phyloP scores from a whole-genome alignment of 257 asterid genomes.

The Przewalskia tangutica region DNA sequence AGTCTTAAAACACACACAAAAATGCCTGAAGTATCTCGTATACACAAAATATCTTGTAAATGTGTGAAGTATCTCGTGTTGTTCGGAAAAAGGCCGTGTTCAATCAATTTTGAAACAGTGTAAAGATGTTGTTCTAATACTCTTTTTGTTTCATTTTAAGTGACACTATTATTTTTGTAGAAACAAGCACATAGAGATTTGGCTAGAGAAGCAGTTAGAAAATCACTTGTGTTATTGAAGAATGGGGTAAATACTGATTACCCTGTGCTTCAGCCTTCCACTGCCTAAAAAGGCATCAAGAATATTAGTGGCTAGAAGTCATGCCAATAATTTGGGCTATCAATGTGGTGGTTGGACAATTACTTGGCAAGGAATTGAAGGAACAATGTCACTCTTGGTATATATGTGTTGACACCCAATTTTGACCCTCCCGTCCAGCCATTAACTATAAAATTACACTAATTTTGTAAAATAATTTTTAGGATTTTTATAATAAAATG shows the following conservation, averaged over 20 bases:
- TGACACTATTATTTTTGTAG: not conserved
- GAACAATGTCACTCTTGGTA: conserved; percentile 35
- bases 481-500: no score
- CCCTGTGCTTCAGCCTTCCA: conserved; percentile 42
- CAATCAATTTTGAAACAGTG: no score
- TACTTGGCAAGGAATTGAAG: conserved; percentile 40
- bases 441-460: no score
- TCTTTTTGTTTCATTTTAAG: not conserved
- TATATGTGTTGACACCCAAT: no score
- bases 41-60: not conserved
- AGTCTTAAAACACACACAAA: not conserved
- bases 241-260: conserved; percentile 22
- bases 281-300: conserved; percentile 32
- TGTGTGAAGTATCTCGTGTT: not conserved
- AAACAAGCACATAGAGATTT: conserved; percentile 31
- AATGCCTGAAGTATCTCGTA: not conserved
- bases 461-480: no score
- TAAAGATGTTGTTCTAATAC: not conserved
- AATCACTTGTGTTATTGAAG: conserved; percentile 44
- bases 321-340: conserved; percentile 39
- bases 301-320: conserved; percentile 42
- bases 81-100: not conserved
- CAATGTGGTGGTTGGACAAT: conserved; percentile 60
- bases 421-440: no score
- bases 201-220: conserved; percentile 51